These are phyloP conservation scores for Agapanthus africanus DNA, from an alignment of 106 monocot genomes.

Conservation along the genomic window DNA sequence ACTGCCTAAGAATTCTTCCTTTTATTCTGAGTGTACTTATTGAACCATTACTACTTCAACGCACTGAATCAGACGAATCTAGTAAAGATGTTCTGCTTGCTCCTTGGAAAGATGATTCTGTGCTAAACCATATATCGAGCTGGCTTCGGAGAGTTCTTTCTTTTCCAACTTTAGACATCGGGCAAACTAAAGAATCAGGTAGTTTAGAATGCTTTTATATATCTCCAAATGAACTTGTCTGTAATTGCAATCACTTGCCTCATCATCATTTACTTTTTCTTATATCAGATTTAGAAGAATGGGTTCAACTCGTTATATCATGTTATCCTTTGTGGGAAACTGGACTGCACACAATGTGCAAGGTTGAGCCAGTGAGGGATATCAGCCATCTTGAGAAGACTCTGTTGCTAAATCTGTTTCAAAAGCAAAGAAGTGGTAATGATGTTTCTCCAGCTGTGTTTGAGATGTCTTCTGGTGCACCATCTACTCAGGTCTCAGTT, in stretches of 20 bases:
- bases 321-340: slow-evolving; percentile 58
- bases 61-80: slow-evolving; percentile 22
- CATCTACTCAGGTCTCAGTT: background rate
- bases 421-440: slow-evolving; percentile 34
- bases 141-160: slow-evolving; percentile 67
- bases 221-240: background rate
- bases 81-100: slow-evolving; percentile 16
- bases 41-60: slow-evolving; percentile 26
- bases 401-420: slow-evolving; percentile 56
- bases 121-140: slow-evolving; percentile 31
- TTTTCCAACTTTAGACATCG: slow-evolving; percentile 34
- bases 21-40: slow-evolving; percentile 54
- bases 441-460: background rate
- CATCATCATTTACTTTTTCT: slow-evolving; percentile 1
- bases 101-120: slow-evolving; percentile 19
- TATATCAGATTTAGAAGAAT: slow-evolving; percentile 65
- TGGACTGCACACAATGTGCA: slow-evolving; percentile 23
- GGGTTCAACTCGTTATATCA: slow-evolving; percentile 78
- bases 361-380: slow-evolving; percentile 32
- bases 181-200: slow-evolving; percentile 38
- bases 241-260: background rate
- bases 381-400: slow-evolving; percentile 35
- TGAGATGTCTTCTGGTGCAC: slow-evolving; percentile 12
- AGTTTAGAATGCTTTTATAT: background rate
- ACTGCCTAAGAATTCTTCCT: slow-evolving; percentile 71